Percentiles rank a stretch among this genome's conserved stretches.
Conservation (phyloP, 1,284 basidiomycete species). For the Irpex rosettiformis region DNA sequence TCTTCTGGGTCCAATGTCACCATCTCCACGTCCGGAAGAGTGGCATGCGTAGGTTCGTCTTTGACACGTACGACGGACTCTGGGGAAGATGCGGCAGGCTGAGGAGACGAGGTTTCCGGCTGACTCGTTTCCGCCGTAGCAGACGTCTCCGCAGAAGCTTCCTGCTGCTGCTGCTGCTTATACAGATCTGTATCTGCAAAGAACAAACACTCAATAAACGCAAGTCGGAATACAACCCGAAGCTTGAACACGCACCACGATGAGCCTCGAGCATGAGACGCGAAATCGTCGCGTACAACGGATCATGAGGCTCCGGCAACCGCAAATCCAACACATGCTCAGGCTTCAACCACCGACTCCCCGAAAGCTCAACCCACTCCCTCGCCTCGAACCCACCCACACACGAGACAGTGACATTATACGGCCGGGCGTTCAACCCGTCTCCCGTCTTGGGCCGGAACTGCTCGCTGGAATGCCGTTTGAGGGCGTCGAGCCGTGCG, state of each 20-base stretch:
- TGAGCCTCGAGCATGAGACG: background rate
- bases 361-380: conserved; percentile 1
- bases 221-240: background rate
- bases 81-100: background rate
- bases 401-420: background rate
- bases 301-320: background rate
- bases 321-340: background rate
- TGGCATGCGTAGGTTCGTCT: background rate
- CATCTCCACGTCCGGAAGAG: background rate
- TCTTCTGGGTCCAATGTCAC: background rate
- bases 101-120: too few species aligned
- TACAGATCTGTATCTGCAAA: background rate
- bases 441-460: background rate
- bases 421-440: background rate
- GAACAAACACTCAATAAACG: background rate
- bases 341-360: conserved; percentile 2
- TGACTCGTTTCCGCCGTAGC: background rate
- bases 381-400: background rate
- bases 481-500: background rate
- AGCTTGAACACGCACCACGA: background rate
- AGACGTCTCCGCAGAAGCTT: background rate
- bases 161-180: background rate
- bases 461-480: background rate
- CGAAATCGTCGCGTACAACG: background rate
- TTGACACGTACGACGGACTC: background rate